Evolutionary conservation across 768 basidiomycete genomes (phyloP).

Genomic region (Hypholoma fasciculare): DNA sequence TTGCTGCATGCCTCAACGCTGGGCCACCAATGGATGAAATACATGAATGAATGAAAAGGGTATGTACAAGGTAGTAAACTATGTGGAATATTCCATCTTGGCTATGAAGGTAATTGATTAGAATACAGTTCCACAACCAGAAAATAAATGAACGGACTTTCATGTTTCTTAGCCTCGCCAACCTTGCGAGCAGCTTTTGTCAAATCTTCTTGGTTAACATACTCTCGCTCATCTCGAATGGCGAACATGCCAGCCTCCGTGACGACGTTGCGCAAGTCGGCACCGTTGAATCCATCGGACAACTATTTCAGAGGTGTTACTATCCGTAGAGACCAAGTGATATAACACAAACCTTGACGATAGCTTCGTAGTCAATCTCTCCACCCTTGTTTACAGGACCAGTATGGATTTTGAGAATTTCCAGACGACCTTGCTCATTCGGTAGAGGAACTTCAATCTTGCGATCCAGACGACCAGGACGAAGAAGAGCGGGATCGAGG

Average conservation of each 20-base stretch:
- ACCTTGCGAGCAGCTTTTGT: constrained; percentile 96
- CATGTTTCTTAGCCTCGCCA: constrained; percentile 96
- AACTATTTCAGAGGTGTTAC: constrained; percentile 42
- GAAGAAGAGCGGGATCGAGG: constrained; percentile 92
- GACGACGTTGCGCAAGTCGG: constrained; percentile 92
- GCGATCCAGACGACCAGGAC: constrained; percentile 93
- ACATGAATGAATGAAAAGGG: constrained; percentile 7
- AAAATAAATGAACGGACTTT: constrained; percentile 59
- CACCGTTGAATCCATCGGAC: constrained; percentile 93
- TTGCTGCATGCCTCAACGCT: not conserved
- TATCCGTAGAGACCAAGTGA: constrained; percentile 1
- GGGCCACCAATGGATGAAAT: not conserved
- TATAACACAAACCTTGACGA: constrained; percentile 78
- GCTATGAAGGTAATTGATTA: constrained; percentile 29
- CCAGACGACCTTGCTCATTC: constrained; percentile 93
- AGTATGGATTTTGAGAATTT: constrained; percentile 97
- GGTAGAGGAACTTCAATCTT: constrained; percentile 98
- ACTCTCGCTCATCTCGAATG: constrained; percentile 94
- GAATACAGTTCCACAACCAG: not conserved
- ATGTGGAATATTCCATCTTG: constrained; percentile 55
- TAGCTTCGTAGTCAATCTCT: constrained; percentile 96
- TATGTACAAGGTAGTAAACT: constrained; percentile 21
- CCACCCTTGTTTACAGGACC: constrained; percentile 92
- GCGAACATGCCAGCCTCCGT: constrained; percentile 99
- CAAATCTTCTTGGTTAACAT: constrained; percentile 91